These are phyloP conservation scores for Pythium coloratum DNA, from an alignment of 352 stramenopile genomes.

Conservation along the genomic window DNA sequence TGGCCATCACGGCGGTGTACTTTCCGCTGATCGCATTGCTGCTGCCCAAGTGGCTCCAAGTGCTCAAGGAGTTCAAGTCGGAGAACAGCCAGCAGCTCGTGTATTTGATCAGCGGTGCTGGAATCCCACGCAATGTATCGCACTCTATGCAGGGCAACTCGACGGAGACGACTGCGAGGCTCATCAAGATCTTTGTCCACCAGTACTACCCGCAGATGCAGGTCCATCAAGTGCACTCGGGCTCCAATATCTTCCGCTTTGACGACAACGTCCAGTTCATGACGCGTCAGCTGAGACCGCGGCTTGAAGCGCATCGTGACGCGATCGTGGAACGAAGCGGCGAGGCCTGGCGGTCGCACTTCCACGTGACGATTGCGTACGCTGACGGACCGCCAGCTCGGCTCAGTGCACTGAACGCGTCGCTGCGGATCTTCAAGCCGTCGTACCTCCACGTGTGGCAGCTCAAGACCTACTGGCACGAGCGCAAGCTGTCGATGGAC, in stretches of 20 bases:
- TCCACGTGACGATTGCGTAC: conserved; percentile 96
- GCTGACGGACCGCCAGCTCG: conserved; percentile 95
- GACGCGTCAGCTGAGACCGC: conserved; percentile 92
- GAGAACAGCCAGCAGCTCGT: conserved; percentile 89
- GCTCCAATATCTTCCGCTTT: conserved; percentile 95
- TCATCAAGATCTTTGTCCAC: conserved; percentile 93
- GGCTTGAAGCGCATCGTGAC: conserved; percentile 94
- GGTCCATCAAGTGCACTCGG: conserved; percentile 95
- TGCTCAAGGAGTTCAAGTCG: conserved; percentile 79
- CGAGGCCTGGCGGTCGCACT: conserved; percentile 93
- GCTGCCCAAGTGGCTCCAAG: conserved; percentile 91
- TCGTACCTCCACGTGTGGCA: conserved; percentile 99
- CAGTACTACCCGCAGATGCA: conserved; percentile 91
- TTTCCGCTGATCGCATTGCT: conserved; percentile 95
- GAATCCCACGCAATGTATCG: conserved; percentile 92
- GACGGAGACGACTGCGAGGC: conserved; percentile 90
- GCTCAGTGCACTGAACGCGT: conserved; percentile 95
- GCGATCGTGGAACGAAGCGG: conserved; percentile 89
- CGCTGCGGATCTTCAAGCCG: conserved; percentile 92
- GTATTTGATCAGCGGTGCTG: conserved; percentile 95
- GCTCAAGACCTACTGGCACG: conserved; percentile 99
- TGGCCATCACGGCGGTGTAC: conserved; percentile 88
- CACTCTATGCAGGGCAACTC: conserved; percentile 94
- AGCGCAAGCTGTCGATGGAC: conserved; percentile 92
- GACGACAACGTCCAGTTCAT: conserved; percentile 98